Evolutionary conservation across 257 asterid species (phyloP), one percentile per base, ranked within the genome.

Genomic region (Ilex aquifolium): DNA sequence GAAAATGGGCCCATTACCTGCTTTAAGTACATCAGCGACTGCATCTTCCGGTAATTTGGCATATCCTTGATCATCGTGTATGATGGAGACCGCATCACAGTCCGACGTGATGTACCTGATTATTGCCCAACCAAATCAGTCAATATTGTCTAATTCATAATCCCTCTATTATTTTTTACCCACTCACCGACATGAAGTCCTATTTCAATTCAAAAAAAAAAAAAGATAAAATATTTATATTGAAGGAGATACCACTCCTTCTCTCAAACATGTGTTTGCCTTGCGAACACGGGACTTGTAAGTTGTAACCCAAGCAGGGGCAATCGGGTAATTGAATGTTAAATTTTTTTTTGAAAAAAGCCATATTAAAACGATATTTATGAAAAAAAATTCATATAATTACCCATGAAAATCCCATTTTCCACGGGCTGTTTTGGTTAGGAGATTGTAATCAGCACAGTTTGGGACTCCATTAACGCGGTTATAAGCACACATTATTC

Each of bases 401-500:
- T 83, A 90, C 93, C 97, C 97, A 31, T 67, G 79, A 63, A 90
- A 90, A 44, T 83, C 86, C 96, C 97, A 91, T 55, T 73, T 57
- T 10, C 62, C 66, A 46, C 97, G 97, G 44, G 96, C 95, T 39
- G 84, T 82, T 56, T 68, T 65, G 29, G 93, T 88, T 11, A 91
- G 72, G 71, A 91, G 95, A 63, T 83, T 65, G 67, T 72, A 61
- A 77, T 86, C 84, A 57, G 94, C 96, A 76, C 98, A 91, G 44
- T 79, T 86, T 48, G 98, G 98, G 10, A 91, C 69, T 0, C 95
- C 96, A 64, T 91, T 88, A 4, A 91, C 91, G 15, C 95, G 70
- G 62, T 91, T 91, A 72, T 88, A 91, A 59, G 98, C 95, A 70
- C 98, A 91, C 98, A 91, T 91, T 48, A 91, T 81, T n/a, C 98